A percentile compares a stretch with the other conserved stretches of the same genome.
phyloP scores from a whole-genome alignment of 331 rosid species.

The Cucumis variabilis region DNA sequence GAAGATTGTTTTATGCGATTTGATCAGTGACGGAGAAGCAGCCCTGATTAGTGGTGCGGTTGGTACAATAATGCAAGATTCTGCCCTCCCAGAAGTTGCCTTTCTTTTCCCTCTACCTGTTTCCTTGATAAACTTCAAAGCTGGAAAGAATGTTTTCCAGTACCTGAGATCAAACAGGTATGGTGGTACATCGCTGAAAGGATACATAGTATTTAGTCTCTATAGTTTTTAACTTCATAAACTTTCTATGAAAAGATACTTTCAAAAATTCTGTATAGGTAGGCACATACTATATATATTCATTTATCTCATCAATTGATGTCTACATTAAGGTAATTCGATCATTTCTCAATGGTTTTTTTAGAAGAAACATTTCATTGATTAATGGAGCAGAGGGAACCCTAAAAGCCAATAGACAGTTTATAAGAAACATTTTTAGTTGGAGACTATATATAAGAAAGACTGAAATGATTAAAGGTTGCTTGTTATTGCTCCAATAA shows the following conservation, averaged over 20 bases:
- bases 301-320: not conserved
- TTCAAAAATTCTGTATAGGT: not conserved
- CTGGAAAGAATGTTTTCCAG: slow-evolving; percentile 31
- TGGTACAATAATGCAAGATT: slow-evolving; percentile 49
- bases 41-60: slow-evolving; percentile 31
- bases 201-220: not conserved
- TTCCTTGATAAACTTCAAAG: slow-evolving; percentile 36
- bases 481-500: no score
- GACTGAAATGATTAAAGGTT: no score
- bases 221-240: not conserved
- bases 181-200: not conserved
- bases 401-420: no score
- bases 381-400: no score
- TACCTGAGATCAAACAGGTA: slow-evolving; percentile 59
- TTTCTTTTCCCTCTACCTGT: slow-evolving; percentile 43
- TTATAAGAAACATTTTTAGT: no score
- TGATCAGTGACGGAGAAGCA: not conserved
- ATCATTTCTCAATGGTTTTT: not conserved
- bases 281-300: not conserved
- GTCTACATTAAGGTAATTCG: not conserved
- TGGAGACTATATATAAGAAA: no score
- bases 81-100: not conserved
- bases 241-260: not conserved
- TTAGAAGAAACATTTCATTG: no score
- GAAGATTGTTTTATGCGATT: slow-evolving; percentile 61